These are phyloP conservation scores for Sistotremastrum suecicum DNA, from an alignment of 768 basidiomycete species.

Conservation along the genomic window DNA sequence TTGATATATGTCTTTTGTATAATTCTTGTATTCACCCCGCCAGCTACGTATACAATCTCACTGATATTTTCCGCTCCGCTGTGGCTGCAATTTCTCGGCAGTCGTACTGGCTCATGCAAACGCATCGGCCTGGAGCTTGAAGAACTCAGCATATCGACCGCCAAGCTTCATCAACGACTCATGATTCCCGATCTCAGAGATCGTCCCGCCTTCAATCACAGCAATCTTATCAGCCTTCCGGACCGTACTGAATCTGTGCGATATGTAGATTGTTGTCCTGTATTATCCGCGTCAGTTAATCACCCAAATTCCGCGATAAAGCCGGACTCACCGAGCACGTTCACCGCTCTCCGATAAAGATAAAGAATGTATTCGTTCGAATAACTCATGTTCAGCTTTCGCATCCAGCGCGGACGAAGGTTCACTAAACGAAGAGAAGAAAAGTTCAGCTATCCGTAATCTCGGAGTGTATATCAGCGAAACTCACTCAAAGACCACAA, in stretches of 20 bases:
- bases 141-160: conserved; percentile 13
- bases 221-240: conserved; percentile 77
- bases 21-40: too few relatives aligned
- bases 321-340: conserved; percentile 14
- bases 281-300: too few relatives aligned
- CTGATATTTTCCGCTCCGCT: too few relatives aligned
- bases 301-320: too few relatives aligned
- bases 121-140: too few relatives aligned
- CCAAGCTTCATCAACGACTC: conserved; percentile 37
- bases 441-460: neutral
- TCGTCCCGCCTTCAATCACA: conserved; percentile 71
- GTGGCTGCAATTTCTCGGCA: too few relatives aligned
- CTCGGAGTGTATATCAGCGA: conserved; percentile 2
- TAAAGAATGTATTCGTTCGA: conserved; percentile 57
- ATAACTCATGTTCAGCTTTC: conserved; percentile 66
- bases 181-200: conserved; percentile 66
- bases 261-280: conserved; percentile 73
- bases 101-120: too few relatives aligned
- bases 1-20: too few relatives aligned
- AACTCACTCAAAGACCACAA: conserved; percentile 69
- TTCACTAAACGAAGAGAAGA: too few relatives aligned
- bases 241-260: conserved; percentile 69
- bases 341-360: conserved; percentile 36
- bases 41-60: too few relatives aligned
- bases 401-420: conserved; percentile 57